Evolutionary conservation across 208 protist genomes (phyloP).

Genomic region (Crithidia bombi): DNA sequence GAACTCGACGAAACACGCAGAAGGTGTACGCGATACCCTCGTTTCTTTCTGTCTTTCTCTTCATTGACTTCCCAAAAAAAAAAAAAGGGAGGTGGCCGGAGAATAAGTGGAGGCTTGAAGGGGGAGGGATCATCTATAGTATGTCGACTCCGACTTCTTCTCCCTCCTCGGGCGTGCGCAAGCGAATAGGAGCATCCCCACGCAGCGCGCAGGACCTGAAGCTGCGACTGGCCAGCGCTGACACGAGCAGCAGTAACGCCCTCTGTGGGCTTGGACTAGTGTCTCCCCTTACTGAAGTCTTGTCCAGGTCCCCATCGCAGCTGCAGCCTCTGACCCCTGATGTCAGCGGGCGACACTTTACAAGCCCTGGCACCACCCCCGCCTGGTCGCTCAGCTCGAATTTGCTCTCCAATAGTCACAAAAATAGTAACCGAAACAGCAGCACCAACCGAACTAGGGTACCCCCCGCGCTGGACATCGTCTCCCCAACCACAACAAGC

Average conservation of each 20-base stretch:
- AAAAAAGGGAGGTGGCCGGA: no score
- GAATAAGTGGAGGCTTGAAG: no score
- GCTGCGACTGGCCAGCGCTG: conserved; percentile 22
- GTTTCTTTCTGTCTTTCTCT: no score
- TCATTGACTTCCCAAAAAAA: conserved; percentile 1
- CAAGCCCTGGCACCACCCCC: background rate
- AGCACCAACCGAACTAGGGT: background rate
- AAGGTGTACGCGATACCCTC: no score
- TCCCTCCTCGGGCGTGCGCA: conserved; percentile 12
- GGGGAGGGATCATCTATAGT: no score
- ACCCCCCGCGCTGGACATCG: conserved; percentile 9
- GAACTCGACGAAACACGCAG: no score
- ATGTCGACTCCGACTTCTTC: conserved; percentile 14
- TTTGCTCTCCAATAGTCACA: conserved; percentile 11
- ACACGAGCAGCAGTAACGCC: background rate
- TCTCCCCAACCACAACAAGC: background rate
- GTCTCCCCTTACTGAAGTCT: conserved; percentile 26
- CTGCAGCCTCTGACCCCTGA: conserved; percentile 28
- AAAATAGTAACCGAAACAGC: background rate
- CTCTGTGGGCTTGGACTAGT: conserved; percentile 10
- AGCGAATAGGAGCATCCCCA: conserved; percentile 28
- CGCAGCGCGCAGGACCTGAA: conserved; percentile 27
- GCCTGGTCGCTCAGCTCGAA: conserved; percentile 12
- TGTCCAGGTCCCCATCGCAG: conserved; percentile 21
- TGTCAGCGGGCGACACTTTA: background rate